Evolutionary conservation across 179 eudicot genomes (phyloP), one percentile per base, ranked within the genome.

Genomic region (Camellia oleifera): DNA sequence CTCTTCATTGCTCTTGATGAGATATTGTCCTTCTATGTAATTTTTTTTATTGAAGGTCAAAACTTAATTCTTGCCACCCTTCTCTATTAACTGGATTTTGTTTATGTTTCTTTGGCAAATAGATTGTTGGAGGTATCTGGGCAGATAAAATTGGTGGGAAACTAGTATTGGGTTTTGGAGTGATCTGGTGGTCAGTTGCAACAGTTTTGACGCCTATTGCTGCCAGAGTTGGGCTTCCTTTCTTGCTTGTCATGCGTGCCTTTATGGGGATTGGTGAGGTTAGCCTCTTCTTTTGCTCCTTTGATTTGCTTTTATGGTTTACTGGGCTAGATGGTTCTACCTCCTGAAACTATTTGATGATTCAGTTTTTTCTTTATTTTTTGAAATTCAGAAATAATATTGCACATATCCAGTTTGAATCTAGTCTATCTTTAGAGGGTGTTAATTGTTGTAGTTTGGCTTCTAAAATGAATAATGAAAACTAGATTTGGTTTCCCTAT

Each of bases 241-340:
- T 86, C 89, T 90, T 95, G 82, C 97, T 95, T 45, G 83, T 91
- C 77, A 82, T 85, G 85, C 97, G 98, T 54, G 97, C 97, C 82
- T 87, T 93, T 62, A 95, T 95, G 98, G 98, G 98, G 75, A 89
- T 94, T 79, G 98, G 98, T 84, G 98, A 95, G 98, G 98, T 95
- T 82, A 69, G 91, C 77, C 73, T 67, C 80, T 80, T 76, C 60
- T 71, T 78, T 46, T 60, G 46, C 78, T 81, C 66, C 53, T 66
- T 64, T 75, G 64, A 66, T 56, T 69, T 58, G 57, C 83, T 82
- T 58, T 62, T 58, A 45, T 72, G 54, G 42, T 69, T 75, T 67
- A 62, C 69, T 80, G 83, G 11, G 53, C 45, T 8, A 46, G 63
- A 10, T 69, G 5, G 71, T 13, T 62, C 7, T 52, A 66, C 26